Conservation (phyloP, 495 filamentous ascomycete genomes). For the Lophiotrema nucula region DNA sequence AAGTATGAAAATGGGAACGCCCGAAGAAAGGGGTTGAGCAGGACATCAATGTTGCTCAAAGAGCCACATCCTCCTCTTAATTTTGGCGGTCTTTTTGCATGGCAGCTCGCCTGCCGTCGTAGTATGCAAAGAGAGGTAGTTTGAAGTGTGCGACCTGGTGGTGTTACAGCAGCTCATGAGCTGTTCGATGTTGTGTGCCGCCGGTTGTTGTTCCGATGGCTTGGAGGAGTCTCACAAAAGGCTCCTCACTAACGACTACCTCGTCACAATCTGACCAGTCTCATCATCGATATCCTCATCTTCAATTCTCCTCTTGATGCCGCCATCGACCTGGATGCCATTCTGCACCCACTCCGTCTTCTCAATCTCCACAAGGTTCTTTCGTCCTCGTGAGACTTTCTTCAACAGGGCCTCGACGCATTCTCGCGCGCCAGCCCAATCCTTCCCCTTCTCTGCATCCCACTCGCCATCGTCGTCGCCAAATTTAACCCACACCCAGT, state of each 20-base stretch:
- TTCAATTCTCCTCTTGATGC: constrained; percentile 53
- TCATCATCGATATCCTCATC: constrained; percentile 16
- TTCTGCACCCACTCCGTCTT: constrained; percentile 71
- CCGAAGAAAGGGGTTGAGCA: no score
- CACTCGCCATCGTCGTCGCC: constrained; percentile 73
- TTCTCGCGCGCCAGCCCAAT: constrained; percentile 69
- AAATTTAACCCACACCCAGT: constrained; percentile 90
- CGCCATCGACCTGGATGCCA: constrained; percentile 69
- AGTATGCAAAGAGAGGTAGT: no score
- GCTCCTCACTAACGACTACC: constrained; percentile 28
- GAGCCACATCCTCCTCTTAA: no score
- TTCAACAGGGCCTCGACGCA: constrained; percentile 81
- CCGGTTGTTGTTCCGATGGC: no score
- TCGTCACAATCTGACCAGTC: background rate
- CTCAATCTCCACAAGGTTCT: constrained; percentile 67
- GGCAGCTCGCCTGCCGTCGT: no score
- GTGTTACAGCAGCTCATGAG: no score
- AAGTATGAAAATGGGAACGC: no score
- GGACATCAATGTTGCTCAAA: no score
- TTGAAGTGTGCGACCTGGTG: no score
- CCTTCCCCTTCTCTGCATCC: constrained; percentile 57
- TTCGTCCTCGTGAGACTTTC: constrained; percentile 68
- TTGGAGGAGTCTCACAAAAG: no score
- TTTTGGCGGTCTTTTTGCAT: no score
- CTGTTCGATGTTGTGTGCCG: no score